Evolutionary conservation across 2,329 filamentous ascomycete genomes (phyloP).

Genomic region (Thelonectria blattea): DNA sequence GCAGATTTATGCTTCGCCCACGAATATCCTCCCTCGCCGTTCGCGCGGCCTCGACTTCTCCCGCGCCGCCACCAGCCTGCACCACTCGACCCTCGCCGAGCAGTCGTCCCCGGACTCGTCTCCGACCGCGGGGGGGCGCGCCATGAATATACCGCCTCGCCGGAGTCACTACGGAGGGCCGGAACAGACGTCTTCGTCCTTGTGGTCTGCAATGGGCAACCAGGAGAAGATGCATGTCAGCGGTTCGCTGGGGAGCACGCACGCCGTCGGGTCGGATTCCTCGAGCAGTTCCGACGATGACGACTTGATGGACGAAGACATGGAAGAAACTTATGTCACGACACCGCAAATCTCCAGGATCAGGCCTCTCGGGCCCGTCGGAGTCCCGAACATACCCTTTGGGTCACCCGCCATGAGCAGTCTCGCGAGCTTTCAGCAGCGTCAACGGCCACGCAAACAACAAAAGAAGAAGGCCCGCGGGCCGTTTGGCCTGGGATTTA

Average conservation of each 20-base stretch:
- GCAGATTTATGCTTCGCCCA: slow-evolving; percentile 84
- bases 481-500: slow-evolving; percentile 58
- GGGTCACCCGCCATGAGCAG: slow-evolving; percentile 76
- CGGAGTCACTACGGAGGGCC: slow-evolving; percentile 56
- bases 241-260: slow-evolving; percentile 79
- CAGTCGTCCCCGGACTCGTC: slow-evolving; percentile 89
- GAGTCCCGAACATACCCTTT: slow-evolving; percentile 64
- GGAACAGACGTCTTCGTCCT: slow-evolving; percentile 71
- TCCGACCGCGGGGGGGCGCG: slow-evolving; percentile 75
- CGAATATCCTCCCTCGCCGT: slow-evolving; percentile 85
- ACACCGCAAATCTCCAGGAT: slow-evolving; percentile 79
- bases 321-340: slow-evolving; percentile 79
- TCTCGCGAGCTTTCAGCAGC: slow-evolving; percentile 82
- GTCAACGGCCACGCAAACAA: slow-evolving; percentile 75
- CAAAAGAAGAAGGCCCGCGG: slow-evolving; percentile 61
- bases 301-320: slow-evolving; percentile 74
- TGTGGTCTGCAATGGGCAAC: slow-evolving; percentile 74
- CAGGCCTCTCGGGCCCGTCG: slow-evolving; percentile 48
- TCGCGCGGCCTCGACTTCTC: slow-evolving; percentile 94
- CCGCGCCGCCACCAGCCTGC: slow-evolving; percentile 88
- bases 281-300: slow-evolving; percentile 77
- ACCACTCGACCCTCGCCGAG: slow-evolving; percentile 93
- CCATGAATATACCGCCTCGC: slow-evolving; percentile 66
- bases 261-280: slow-evolving; percentile 75
- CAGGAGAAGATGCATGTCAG: slow-evolving; percentile 76